Percentiles rank a stretch among this genome's conserved stretches.
Conservation (phyloP, 1,139 yeast genomes). For the Taphrina communis region DNA sequence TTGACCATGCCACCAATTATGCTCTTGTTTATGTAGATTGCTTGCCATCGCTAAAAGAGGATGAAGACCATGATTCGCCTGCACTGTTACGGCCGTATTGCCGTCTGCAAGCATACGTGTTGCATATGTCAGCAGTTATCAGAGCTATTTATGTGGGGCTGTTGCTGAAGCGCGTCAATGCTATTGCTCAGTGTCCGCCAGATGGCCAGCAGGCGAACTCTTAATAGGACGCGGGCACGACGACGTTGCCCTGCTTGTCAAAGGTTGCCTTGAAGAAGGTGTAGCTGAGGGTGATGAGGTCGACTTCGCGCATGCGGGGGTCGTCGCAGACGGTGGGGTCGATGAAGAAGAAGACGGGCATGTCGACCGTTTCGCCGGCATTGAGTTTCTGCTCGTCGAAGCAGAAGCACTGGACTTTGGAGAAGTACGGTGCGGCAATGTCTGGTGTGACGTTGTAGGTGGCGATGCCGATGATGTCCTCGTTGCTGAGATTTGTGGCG, state of each 20-base stretch:
- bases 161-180: too few species aligned
- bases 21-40: neutral
- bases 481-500: slow-evolving; percentile 83
- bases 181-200: too few species aligned
- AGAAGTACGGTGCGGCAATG: slow-evolving; percentile 92
- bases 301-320: slow-evolving; percentile 88
- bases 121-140: too few species aligned
- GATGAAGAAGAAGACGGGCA: slow-evolving; percentile 94
- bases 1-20: neutral
- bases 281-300: slow-evolving; percentile 87
- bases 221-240: slow-evolving; percentile 36
- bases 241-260: slow-evolving; percentile 40
- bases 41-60: neutral
- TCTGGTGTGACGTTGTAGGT: slow-evolving; percentile 83
- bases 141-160: too few species aligned
- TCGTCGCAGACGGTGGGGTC: slow-evolving; percentile 98
- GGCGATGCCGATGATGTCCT: slow-evolving; percentile 67
- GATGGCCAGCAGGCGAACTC: neutral
- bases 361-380: slow-evolving; percentile 98
- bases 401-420: slow-evolving; percentile 96
- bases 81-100: neutral
- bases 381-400: slow-evolving; percentile 92
- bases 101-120: neutral
- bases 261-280: slow-evolving; percentile 68
- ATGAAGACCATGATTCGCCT: too few species aligned